These are phyloP conservation scores for Geosmithia putterillii DNA, from an alignment of 2,329 filamentous ascomycete species.

Conservation along the genomic window DNA sequence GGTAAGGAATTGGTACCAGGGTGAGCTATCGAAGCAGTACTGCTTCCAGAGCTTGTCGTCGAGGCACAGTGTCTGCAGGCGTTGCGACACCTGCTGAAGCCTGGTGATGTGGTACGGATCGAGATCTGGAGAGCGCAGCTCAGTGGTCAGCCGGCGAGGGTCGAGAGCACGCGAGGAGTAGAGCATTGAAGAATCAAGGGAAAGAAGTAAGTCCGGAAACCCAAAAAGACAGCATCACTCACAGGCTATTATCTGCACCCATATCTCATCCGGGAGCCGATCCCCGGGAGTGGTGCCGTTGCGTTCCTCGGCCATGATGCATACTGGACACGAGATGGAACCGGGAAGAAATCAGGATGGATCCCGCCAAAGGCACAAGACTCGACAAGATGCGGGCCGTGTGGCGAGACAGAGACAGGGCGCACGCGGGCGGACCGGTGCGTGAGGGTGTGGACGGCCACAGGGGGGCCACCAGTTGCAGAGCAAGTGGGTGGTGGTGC, in stretches of 20 bases:
- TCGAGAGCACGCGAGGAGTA: constrained; percentile 3
- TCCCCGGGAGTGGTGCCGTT: neutral
- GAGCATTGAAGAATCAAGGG: neutral
- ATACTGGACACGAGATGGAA: neutral
- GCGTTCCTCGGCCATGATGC: neutral
- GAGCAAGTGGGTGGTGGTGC: too few relatives aligned
- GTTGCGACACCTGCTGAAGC: constrained; percentile 57
- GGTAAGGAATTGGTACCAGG: constrained; percentile 38
- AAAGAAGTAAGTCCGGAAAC: too few relatives aligned
- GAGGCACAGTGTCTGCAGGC: constrained; percentile 53
- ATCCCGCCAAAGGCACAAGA: neutral
- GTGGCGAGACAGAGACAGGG: neutral
- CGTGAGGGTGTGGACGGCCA: neutral
- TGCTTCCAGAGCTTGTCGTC: constrained; percentile 68
- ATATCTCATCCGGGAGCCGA: constrained; percentile 2
- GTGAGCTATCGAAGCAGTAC: constrained; percentile 60
- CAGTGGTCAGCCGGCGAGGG: constrained; percentile 7
- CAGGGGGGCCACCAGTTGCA: neutral
- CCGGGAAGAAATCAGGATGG: neutral
- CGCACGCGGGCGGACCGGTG: neutral
- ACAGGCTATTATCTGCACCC: constrained; percentile 49
- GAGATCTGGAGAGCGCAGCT: constrained; percentile 15
- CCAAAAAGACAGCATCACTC: constrained; percentile 21
- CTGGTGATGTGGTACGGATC: constrained; percentile 36
- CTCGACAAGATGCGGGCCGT: neutral